Base-by-base conservation (phyloP, 768 basidiomycete genomes). In the Ephemerocybe angulata region DNA sequence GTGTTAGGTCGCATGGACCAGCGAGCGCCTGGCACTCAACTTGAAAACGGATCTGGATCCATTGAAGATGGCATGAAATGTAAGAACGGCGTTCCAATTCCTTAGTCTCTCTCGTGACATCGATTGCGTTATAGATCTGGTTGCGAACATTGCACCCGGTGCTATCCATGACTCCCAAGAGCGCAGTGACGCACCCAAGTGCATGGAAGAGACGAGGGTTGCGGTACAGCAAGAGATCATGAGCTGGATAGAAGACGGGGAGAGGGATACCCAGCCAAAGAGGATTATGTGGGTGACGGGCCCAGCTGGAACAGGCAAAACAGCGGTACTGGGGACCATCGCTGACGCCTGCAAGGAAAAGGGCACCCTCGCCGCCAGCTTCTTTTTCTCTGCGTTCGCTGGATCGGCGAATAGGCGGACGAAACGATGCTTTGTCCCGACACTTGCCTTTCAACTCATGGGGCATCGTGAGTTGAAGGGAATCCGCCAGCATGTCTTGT, bases 311-410 rank as follows among this genome's bases (percentile, higher is more conserved):
- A 56, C 61, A n/a, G 67, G 67, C 3, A 70, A 70, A 51, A 64
- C 67, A 3, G 62, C 65, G 4, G 60, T 70, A 12, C 61, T 62
- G 11, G 65, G 62, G 24, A 65, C 66, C 4, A 60, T 65, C 19
- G 64, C 66, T 7, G 62, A 65, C 17, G 15, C 15, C 1, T 59
- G 65, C 25, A 60, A 38, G 52, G 55, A 40, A 30, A 22, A 24
- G 29, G 58, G 53, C 17, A 48, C 15, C 5, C 63, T 72, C 10
- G 67, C 66, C 28, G 70, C 67, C 0, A 68, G 66, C 44, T 74
- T 71, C 59, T 74, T 74, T 57, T 72, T 73, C 60, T 72, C 66
- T 0, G 57, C 66, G n/a, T 59, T 62, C 13, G 65, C 66, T 31
- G 41, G 57, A 19, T 41, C 38, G 10, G 15, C 17, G 8, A 63